Conservation (phyloP, 768 basidiomycete genomes). For the Phaeotremella skinneri region DNA sequence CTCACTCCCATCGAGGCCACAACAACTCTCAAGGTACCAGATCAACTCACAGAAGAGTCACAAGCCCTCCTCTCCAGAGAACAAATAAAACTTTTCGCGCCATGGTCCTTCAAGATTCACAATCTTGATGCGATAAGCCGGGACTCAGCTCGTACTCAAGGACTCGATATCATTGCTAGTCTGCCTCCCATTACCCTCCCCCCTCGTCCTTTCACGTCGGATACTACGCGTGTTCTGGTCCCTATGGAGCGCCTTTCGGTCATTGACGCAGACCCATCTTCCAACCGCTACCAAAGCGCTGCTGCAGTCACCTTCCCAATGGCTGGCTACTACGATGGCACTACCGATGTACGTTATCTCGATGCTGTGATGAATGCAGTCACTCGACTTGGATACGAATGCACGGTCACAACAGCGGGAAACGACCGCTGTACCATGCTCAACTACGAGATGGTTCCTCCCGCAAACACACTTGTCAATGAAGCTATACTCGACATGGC, state of each 20-base stretch:
- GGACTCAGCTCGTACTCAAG: neutral
- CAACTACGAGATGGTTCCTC: neutral
- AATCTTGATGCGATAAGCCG: neutral
- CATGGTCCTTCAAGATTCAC: neutral
- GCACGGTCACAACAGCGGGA: neutral
- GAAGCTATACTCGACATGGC: neutral
- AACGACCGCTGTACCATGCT: neutral
- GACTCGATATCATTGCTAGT: neutral
- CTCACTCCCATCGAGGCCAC: no score
- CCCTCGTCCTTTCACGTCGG: neutral
- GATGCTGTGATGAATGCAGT: neutral
- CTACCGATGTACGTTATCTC: neutral
- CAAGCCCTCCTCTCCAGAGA: neutral
- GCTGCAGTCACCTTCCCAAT: neutral
- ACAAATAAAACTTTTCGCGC: neutral
- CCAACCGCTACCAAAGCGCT: neutral
- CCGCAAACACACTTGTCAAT: neutral
- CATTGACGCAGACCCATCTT: neutral
- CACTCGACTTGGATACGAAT: neutral
- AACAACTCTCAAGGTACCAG: no score
- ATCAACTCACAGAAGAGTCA: no score
- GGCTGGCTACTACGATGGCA: neutral
- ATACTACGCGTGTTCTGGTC: neutral
- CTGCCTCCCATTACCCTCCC: neutral
- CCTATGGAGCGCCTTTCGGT: neutral